Conservation (phyloP, 225 moss, liverwort and hornwort species). For the Takakia lepidozioides region DNA sequence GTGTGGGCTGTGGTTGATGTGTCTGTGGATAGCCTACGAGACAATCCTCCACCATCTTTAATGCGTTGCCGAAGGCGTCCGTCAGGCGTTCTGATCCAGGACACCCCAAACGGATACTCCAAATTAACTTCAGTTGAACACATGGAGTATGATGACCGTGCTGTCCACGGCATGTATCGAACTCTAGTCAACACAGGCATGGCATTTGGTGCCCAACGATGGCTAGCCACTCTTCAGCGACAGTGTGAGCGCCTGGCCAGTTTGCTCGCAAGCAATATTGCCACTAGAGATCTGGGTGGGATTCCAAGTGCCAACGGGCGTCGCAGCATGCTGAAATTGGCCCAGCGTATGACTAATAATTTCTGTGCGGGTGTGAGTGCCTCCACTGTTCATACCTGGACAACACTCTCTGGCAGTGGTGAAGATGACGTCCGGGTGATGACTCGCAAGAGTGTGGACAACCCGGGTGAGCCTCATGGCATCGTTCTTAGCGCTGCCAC, state of each 20-base stretch:
- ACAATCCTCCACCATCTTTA: too few relatives aligned
- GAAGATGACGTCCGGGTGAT: too few relatives aligned
- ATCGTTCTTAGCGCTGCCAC: conserved; percentile 32
- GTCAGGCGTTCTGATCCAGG: too few relatives aligned
- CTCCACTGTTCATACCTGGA: conserved; percentile 32
- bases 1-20: conserved; percentile 46
- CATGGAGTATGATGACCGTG: conserved; percentile 28
- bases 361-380: conserved; percentile 42
- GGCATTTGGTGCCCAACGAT: conserved; percentile 41
- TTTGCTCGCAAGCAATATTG: too few relatives aligned
- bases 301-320: conserved; percentile 23
- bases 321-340: conserved; percentile 26
- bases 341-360: conserved; percentile 47
- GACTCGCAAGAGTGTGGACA: conserved; percentile 49
- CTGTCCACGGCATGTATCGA: conserved; percentile 24
- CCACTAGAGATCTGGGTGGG: too few relatives aligned
- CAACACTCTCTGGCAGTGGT: too few relatives aligned
- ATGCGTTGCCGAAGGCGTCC: too few relatives aligned
- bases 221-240: too few relatives aligned
- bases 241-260: conserved; percentile 31
- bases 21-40: too few relatives aligned
- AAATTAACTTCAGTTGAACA: conserved; percentile 34
- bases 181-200: conserved; percentile 26
- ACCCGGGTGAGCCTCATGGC: conserved; percentile 53
- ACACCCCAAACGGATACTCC: conserved; percentile 33